A percentile compares a stretch with the other conserved stretches of the same genome.
Evolutionary conservation across 1,139 yeast genomes (phyloP).

Genomic region (Pichia sp.): DNA sequence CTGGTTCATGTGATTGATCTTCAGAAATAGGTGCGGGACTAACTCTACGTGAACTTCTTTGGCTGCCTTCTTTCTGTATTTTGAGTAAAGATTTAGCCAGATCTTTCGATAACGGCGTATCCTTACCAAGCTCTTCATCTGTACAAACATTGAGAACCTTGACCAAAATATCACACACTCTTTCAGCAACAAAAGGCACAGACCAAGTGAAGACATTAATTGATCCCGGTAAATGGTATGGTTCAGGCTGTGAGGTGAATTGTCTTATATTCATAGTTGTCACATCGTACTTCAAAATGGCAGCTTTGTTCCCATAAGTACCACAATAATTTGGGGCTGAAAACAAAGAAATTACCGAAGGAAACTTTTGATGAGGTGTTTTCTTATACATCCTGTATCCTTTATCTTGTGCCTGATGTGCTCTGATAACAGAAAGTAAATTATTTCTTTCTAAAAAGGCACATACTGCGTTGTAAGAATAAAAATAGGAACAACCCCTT

Average conservation of each 20-base stretch:
- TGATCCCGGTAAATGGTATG: slow-evolving; percentile 94
- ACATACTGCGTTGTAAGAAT: slow-evolving; percentile 78
- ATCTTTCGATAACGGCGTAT: slow-evolving; percentile 38
- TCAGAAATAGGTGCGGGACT: neutral
- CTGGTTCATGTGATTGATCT: neutral
- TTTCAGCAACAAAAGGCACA: slow-evolving; percentile 95
- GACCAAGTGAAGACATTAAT: slow-evolving; percentile 99
- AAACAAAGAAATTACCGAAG: slow-evolving; percentile 83
- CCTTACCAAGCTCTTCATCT: slow-evolving; percentile 86
- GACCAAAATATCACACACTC: slow-evolving; percentile 88
- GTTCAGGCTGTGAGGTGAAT: slow-evolving; percentile 89
- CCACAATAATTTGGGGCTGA: slow-evolving; percentile 96
- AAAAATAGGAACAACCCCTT: slow-evolving; percentile 91
- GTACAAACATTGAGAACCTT: slow-evolving; percentile 89
- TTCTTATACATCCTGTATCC: slow-evolving; percentile 93
- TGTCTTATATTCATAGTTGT: slow-evolving; percentile 94
- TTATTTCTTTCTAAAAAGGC: slow-evolving; percentile 75
- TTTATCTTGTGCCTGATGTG: slow-evolving; percentile 97
- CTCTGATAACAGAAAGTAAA: slow-evolving; percentile 76
- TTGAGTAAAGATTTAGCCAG: slow-evolving; percentile 17
- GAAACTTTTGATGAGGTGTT: slow-evolving; percentile 85
- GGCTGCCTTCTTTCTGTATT: slow-evolving; percentile 6
- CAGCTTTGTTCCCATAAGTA: slow-evolving; percentile 91
- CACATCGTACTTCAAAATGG: slow-evolving; percentile 82
- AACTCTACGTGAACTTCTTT: neutral